These are phyloP conservation scores for Penicillium steckii DNA, from an alignment of 495 filamentous ascomycete species.

Conservation along the genomic window DNA sequence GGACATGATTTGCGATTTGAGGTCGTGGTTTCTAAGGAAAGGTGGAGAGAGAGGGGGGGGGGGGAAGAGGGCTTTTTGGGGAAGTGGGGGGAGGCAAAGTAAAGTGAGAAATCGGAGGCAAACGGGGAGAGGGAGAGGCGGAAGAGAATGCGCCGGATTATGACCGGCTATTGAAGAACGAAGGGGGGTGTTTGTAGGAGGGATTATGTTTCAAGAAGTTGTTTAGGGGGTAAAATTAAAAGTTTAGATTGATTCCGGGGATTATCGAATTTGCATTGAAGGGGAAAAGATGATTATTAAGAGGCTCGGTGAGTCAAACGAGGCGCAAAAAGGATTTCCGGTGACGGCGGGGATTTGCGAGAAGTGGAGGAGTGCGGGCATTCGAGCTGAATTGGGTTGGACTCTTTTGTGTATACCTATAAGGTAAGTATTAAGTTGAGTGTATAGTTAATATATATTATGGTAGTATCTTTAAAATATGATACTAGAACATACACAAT, in stretches of 20 bases:
- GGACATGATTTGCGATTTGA: too few relatives aligned
- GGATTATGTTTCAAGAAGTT: neutral
- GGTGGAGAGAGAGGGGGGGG: constrained; percentile 1
- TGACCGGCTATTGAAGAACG: neutral
- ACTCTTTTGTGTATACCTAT: neutral
- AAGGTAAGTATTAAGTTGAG: neutral
- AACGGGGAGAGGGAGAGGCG: constrained; percentile 16
- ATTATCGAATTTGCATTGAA: neutral
- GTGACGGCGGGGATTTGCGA: neutral
- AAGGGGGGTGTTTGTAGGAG: neutral
- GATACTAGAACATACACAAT: too few relatives aligned
- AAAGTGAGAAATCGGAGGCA: constrained; percentile 8
- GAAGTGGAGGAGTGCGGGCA: neutral
- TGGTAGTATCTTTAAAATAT: too few relatives aligned
- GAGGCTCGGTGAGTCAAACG: constrained; percentile 29
- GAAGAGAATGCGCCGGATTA: constrained; percentile 16
- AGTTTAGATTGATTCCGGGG: neutral
- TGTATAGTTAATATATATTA: neutral
- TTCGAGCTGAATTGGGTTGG: too few relatives aligned
- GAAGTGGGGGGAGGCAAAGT: constrained; percentile 10
- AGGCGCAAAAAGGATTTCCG: neutral
- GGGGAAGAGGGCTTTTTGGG: constrained; percentile 6
- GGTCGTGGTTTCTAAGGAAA: constrained; percentile 2
- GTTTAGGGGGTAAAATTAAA: neutral
- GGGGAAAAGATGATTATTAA: constrained; percentile 20